A percentile compares a stretch with the other conserved stretches of the same genome.
These are phyloP conservation scores for Mycosphaerella sp. DNA, from an alignment of 2,329 filamentous ascomycete genomes.

Conservation along the genomic window DNA sequence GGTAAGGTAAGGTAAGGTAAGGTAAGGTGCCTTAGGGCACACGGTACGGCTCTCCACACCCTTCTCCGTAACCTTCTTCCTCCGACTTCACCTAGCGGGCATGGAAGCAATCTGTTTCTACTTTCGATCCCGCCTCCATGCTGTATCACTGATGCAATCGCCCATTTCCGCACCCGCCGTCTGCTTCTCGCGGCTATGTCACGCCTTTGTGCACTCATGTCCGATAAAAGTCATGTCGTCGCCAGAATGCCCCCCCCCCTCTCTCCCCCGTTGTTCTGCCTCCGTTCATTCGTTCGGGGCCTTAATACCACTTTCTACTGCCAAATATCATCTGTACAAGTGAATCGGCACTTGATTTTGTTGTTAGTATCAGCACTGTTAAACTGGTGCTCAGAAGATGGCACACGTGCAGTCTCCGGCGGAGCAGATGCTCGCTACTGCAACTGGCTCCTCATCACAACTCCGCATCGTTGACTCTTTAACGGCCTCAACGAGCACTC, in stretches of 20 bases:
- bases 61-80: neutral
- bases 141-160: slow-evolving; percentile 1
- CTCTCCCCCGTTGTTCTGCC: neutral
- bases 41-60: slow-evolving; percentile 4
- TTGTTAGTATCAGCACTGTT: neutral
- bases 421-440: slow-evolving; percentile 8
- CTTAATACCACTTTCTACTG: neutral
- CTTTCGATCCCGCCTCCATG: slow-evolving; percentile 8
- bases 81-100: neutral
- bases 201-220: neutral
- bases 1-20: no score
- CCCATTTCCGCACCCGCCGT: slow-evolving; percentile 4
- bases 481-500: neutral
- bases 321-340: neutral
- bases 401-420: slow-evolving; percentile 7
- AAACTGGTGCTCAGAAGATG: neutral
- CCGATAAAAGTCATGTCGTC: slow-evolving; percentile 5
- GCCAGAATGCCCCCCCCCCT: neutral
- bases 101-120: slow-evolving; percentile 2
- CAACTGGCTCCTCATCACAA: slow-evolving; percentile 5
- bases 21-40: no score
- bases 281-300: neutral
- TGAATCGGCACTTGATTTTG: neutral
- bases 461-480: slow-evolving; percentile 3
- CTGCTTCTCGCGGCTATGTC: neutral